A percentile compares a stretch with the other conserved stretches of the same genome.
phyloP scores from a whole-genome alignment of 768 basidiomycete species.

The Tylopilus balloui region DNA sequence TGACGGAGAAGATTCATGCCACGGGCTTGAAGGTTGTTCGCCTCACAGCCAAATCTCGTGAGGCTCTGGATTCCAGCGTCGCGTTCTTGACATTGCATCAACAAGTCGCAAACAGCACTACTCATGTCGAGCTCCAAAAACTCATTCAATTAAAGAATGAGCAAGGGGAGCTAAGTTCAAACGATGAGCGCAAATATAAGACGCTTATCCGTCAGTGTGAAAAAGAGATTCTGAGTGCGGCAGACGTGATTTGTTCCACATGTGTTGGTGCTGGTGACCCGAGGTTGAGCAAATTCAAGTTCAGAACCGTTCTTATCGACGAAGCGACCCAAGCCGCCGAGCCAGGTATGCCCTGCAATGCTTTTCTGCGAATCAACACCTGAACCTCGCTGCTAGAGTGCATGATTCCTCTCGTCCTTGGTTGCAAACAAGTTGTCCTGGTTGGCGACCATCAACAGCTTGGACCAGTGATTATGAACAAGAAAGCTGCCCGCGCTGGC shows the following conservation, averaged over 20 bases:
- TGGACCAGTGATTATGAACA: conserved; percentile 99
- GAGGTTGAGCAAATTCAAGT: conserved; percentile 93
- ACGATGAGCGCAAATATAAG: conserved; percentile 98
- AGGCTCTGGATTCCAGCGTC: conserved; percentile 95
- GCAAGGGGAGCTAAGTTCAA: conserved; percentile 93
- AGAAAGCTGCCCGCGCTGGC: conserved; percentile 98
- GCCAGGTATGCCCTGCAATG: conserved; percentile 55
- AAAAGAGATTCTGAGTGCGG: conserved; percentile 92
- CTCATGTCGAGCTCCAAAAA: conserved; percentile 96
- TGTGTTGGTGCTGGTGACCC: conserved; percentile 98
- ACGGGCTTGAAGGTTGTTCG: conserved; percentile 99
- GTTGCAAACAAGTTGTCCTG: conserved; percentile 97
- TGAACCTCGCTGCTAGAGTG: conserved; percentile 59
- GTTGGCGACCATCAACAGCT: conserved; percentile 97
- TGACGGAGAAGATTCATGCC: conserved; percentile 98
- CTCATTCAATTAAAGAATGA: conserved; percentile 97
- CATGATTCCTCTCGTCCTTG: conserved; percentile 98
- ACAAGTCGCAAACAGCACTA: conserved; percentile 95
- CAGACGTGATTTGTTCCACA: conserved; percentile 98
- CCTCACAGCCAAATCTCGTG: conserved; percentile 95
- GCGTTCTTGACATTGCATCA: conserved; percentile 92
- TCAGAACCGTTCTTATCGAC: conserved; percentile 96
- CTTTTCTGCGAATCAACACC: neutral
- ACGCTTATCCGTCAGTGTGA: conserved; percentile 92
- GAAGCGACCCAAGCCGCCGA: conserved; percentile 98